These are phyloP conservation scores for Piromyces sp. DNA, from an alignment of 192 early-diverging fungal species.

Conservation along the genomic window DNA sequence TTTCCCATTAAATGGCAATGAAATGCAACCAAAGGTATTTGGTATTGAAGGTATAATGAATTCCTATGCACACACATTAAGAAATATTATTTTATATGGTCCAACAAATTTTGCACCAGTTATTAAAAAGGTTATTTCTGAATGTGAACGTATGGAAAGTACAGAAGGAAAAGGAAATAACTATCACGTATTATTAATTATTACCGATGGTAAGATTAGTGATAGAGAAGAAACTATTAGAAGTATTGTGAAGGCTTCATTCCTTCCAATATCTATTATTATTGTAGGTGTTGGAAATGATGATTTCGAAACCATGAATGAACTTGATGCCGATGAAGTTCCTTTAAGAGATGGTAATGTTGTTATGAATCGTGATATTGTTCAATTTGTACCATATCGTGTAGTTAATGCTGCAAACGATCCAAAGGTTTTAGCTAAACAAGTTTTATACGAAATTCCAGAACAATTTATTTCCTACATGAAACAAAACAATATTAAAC, in stretches of 20 bases:
- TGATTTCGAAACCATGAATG: conserved; percentile 25
- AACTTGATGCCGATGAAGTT: conserved; percentile 26
- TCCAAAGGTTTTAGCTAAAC: conserved; percentile 9
- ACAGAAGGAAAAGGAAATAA: background rate
- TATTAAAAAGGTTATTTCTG: background rate
- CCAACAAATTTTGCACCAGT: conserved; percentile 38
- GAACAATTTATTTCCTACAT: conserved; percentile 21
- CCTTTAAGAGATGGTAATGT: conserved; percentile 1
- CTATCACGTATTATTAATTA: background rate
- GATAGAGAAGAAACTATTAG: conserved; percentile 17
- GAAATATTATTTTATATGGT: conserved; percentile 17
- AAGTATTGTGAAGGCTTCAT: conserved; percentile 20
- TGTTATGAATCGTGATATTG: conserved; percentile 24
- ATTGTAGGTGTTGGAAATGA: conserved; percentile 37
- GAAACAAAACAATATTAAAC: background rate
- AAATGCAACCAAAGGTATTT: conserved; percentile 24
- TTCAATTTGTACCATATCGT: conserved; percentile 36
- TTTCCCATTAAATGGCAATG: conserved; percentile 22
- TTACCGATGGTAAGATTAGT: conserved; percentile 3
- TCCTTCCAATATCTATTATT: conserved; percentile 23
- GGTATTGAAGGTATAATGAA: conserved; percentile 27
- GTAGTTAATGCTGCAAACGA: conserved; percentile 7
- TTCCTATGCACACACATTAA: conserved; percentile 17
- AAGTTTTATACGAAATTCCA: conserved; percentile 31
- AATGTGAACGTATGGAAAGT: background rate